Conservation (phyloP, 768 basidiomycete species). For the Suillus placidus region DNA sequence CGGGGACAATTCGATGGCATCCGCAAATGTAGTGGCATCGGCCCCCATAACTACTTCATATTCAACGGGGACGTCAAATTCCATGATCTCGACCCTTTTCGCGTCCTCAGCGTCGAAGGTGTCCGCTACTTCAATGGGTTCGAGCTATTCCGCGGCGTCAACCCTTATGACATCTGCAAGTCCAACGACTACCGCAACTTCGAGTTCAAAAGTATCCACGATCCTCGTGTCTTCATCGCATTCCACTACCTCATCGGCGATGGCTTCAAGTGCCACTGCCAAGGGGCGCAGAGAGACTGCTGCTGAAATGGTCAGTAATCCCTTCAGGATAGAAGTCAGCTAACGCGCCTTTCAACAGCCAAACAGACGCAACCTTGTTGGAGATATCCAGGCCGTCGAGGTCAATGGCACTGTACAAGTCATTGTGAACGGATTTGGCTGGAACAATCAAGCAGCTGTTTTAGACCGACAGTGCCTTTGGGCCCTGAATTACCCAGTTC, state of each 20-base stretch:
- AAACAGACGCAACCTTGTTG: conserved; percentile 16
- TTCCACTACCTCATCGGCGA: conserved; percentile 2
- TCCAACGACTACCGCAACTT: neutral
- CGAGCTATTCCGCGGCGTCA: no score
- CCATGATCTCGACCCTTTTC: neutral
- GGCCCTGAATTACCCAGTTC: conserved; percentile 71
- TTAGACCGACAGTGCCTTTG: conserved; percentile 54
- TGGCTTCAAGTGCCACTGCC: neutral
- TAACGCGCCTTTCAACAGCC: neutral
- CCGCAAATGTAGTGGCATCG: neutral
- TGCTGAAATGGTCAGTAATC: neutral
- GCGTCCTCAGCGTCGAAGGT: neutral
- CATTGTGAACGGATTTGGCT: conserved; percentile 38
- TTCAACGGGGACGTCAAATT: neutral
- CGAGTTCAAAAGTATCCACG: neutral
- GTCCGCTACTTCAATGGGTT: neutral
- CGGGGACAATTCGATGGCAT: conserved; percentile 11
- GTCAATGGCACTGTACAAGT: conserved; percentile 26
- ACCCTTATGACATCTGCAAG: neutral
- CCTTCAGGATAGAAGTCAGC: neutral
- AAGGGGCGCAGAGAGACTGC: neutral
- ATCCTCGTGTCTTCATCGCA: neutral
- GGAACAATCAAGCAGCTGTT: conserved; percentile 36
- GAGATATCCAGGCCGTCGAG: conserved; percentile 33
- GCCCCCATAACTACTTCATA: neutral